Base-by-base conservation (phyloP, 768 basidiomycete species). In the Calocybe cyanea region DNA sequence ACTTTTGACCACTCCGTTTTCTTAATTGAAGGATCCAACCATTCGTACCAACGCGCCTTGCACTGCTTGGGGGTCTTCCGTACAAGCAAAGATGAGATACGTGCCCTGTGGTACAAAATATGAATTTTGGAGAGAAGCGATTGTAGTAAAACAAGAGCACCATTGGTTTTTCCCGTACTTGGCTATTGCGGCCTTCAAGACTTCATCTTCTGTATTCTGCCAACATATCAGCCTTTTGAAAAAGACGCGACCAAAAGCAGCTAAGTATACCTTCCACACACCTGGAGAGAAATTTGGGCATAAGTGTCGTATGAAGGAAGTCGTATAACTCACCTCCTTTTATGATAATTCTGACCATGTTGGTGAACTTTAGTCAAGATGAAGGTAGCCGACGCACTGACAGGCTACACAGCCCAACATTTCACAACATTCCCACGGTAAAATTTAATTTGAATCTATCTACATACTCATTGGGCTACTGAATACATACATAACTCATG, bases 1-100 rank as follows among this genome's bases (percentile, higher is more conserved):
- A 85, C 93, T 72, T 97, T 98, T 37, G 94, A 96, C 96, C 96
- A 99, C 65, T 98, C 96, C 14, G 95, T 97, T 75, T 99, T 99
- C 69, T 97, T 97, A 68, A 98, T 99, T 41, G 92, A 94, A 5
- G 96, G 96, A 69, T 99, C 96, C 39, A 98, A 72, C 96, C 96
- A 98, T 70, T 97, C 95, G 61, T 95, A 97, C 95, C 95, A 98
- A 32, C 92, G 87, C 1, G 92, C 92, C 67, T 99, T 99, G 74
- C 96, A 99, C 71, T 99, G 96, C 63, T 99, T 99, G 9, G 96
- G 94, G 1, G 96, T 99, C 68, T 99, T 99, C 54, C 96, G 83
- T 28, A 98, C 96, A 41, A 99, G 81, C 23, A 99, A 75, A 24
- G 95, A 98, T 9, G 93, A 96, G 62, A 99, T 98, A 57, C 95